Evolutionary conservation across 2,329 filamentous ascomycete species (phyloP), one percentile per base, ranked within the genome.

Genomic region (Trichophyton rubrum): DNA sequence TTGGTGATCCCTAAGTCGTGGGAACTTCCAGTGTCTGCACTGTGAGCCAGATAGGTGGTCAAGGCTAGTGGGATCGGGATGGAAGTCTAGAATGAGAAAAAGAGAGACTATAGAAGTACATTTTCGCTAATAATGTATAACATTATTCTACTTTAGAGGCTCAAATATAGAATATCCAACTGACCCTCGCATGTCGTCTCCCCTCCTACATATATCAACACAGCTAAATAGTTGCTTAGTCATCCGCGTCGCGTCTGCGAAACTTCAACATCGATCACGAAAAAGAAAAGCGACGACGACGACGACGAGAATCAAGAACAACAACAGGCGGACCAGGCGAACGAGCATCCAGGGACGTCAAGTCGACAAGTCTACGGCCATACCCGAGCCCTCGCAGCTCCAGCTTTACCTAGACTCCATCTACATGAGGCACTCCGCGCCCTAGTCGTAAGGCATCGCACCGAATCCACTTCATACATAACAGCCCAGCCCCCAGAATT

Each of bases 401-500:
- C 49, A 5, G 4, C 9, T 55, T 55, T 15, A 35, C 13, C 30
- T 30, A n/a, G 51, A 20, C 24, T 20, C 27, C 13, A 35, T 55
- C 24, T 35, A 35, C n/a, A 35, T 35, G 51, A 55, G 33, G 51
- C 27, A 55, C n/a, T 55, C 20, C 51, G 27, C 51, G 33, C 51
- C 51, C 51, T 55, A 35, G 51, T 51, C 45, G 11, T 51, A 24
- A 51, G 13, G 8, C 27, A 53, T 8, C 24, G n/a, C 13, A 55
- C 51, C 27, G 51, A 55, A 55, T 55, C 51, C 51, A 55, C 51
- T 30, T 30, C 27, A 33, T 55, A 51, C 51, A 38, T 38, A 38
- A 13, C 33, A 11, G 11, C 33, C 51, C 51, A 55, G 51, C 51
- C 51, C 30, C 51, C 51, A 35, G 51, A 55, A 55, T 55, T 55